phyloP scores from a whole-genome alignment of 345 rosid species.

The Luvunga scandens region DNA sequence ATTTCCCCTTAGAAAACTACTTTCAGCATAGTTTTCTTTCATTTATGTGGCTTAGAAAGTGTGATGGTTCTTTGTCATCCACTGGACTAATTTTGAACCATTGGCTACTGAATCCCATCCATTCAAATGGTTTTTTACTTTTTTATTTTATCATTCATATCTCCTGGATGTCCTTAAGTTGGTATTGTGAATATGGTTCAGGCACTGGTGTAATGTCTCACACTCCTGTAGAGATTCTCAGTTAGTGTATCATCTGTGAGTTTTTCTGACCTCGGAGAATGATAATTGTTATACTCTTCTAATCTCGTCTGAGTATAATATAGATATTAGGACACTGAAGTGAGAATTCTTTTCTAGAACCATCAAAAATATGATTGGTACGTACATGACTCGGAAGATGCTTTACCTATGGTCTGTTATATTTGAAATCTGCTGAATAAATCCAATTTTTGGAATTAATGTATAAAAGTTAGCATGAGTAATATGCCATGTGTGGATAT shows the following conservation, averaged over 20 bases:
- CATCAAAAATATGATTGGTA: background rate
- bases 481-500: background rate
- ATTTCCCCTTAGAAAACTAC: background rate
- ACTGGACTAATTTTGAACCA: background rate
- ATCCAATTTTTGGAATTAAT: background rate
- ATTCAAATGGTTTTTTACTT: slow-evolving; percentile 1
- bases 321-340: slow-evolving; percentile 10
- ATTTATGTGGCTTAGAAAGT: background rate
- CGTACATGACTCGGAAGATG: slow-evolving; percentile 5
- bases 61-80: background rate
- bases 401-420: background rate
- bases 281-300: slow-evolving; percentile 14
- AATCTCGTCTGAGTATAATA: slow-evolving; percentile 4
- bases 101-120: background rate
- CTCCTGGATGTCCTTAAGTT: slow-evolving; percentile 31
- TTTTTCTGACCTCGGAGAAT: slow-evolving; percentile 45
- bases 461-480: background rate
- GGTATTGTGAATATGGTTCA: slow-evolving; percentile 52
- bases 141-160: slow-evolving; percentile 10
- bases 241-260: slow-evolving; percentile 54
- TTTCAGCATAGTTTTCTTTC: background rate
- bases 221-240: slow-evolving; percentile 50
- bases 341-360: background rate
- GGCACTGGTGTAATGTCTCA: slow-evolving; percentile 61
- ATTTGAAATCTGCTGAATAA: background rate